Evolutionary conservation across 2,329 filamentous ascomycete genomes (phyloP).

Genomic region (Neoascochyta sp.): DNA sequence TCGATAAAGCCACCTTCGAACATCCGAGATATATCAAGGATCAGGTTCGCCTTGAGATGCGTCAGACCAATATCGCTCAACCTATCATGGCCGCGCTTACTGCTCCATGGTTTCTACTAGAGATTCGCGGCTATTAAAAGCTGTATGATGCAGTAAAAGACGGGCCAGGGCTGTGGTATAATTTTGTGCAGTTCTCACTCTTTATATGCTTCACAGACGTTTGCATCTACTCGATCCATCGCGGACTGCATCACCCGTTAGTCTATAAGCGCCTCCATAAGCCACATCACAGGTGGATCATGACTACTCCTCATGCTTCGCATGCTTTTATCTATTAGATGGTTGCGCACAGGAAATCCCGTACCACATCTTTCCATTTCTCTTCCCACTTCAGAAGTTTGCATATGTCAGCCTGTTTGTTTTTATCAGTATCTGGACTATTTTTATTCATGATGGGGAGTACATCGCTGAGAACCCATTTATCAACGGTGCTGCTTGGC

Average conservation of each 20-base stretch:
- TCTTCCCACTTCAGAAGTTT: constrained; percentile 90
- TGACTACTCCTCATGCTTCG: constrained; percentile 89
- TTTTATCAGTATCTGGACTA: constrained; percentile 96
- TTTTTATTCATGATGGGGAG: constrained; percentile 94
- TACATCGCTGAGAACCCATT: constrained; percentile 87
- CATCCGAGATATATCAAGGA: constrained; percentile 96
- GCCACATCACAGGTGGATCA: constrained; percentile 99
- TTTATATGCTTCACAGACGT: constrained; percentile 88
- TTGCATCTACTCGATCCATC: constrained; percentile 88
- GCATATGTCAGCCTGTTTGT: constrained; percentile 81
- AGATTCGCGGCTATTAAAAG: constrained; percentile 80
- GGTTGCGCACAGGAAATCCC: constrained; percentile 84
- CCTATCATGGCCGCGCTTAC: constrained; percentile 81
- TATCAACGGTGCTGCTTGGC: constrained; percentile 92
- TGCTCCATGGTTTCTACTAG: constrained; percentile 72
- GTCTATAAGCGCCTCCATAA: constrained; percentile 92
- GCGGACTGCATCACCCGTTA: constrained; percentile 72
- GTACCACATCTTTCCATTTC: constrained; percentile 88
- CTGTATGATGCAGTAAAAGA: constrained; percentile 79
- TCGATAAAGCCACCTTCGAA: constrained; percentile 82
- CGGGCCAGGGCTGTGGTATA: constrained; percentile 74
- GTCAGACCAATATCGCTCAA: constrained; percentile 71
- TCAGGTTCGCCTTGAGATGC: constrained; percentile 82
- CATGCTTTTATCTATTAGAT: constrained; percentile 92
- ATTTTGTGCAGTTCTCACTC: constrained; percentile 76